A percentile compares a stretch with the other conserved stretches of the same genome.
These are phyloP conservation scores for Tuber brumale DNA, from an alignment of 495 filamentous ascomycete genomes.

Conservation along the genomic window DNA sequence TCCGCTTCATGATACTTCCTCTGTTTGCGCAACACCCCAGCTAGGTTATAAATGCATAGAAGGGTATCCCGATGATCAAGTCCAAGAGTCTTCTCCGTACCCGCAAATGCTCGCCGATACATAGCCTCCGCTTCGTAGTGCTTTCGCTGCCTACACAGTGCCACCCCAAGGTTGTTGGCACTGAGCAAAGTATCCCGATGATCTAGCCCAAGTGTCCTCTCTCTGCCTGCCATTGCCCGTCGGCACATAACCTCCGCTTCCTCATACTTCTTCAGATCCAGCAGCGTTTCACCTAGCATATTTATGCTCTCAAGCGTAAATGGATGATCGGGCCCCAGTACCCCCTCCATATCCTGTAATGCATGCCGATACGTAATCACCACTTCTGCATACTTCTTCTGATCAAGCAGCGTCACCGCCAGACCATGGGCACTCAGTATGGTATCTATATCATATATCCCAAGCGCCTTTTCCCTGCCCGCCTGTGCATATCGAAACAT, in stretches of 20 bases:
- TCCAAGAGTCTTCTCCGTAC: conserved; percentile 15
- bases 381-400: too few relatives aligned
- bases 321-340: conserved; percentile 20
- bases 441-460: too few relatives aligned
- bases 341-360: background rate
- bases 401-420: too few relatives aligned
- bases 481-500: background rate
- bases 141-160: too few relatives aligned
- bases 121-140: too few relatives aligned
- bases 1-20: conserved; percentile 24
- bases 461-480: too few relatives aligned
- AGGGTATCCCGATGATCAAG: conserved; percentile 20
- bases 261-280: conserved; percentile 19
- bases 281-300: conserved; percentile 1
- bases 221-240: conserved; percentile 13
- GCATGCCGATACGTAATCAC: too few relatives aligned
- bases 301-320: conserved; percentile 6
- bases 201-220: too few relatives aligned
- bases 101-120: too few relatives aligned
- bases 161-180: too few relatives aligned
- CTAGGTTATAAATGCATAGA: conserved; percentile 10
- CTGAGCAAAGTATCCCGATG: too few relatives aligned
- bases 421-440: too few relatives aligned
- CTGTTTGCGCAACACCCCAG: conserved; percentile 13
- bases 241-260: conserved; percentile 21